Conservation (phyloP, 441 rosid genomes). For the Sinapis alba region DNA sequence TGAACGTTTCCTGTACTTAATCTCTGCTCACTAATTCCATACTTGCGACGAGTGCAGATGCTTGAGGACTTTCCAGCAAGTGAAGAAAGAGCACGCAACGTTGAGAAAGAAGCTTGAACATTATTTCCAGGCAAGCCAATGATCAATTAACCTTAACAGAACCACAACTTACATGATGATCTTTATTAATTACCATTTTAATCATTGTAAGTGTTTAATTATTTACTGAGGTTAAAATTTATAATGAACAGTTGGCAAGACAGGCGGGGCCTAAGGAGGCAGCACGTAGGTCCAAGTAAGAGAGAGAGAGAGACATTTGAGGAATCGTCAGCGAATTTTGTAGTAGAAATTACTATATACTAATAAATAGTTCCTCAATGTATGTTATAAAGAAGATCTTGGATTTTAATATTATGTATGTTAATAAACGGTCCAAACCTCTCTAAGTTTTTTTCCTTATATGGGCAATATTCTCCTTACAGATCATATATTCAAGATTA, state of each 20-base stretch:
- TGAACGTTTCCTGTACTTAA: background rate
- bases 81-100: constrained; percentile 82
- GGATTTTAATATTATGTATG: constrained; percentile 16
- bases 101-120: constrained; percentile 82
- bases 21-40: background rate
- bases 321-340: constrained; percentile 40
- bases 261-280: constrained; percentile 75
- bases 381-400: constrained; percentile 29
- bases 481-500: background rate
- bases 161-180: constrained; percentile 12
- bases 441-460: constrained; percentile 8
- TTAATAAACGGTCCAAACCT: constrained; percentile 37
- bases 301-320: constrained; percentile 7
- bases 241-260: constrained; percentile 61
- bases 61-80: constrained; percentile 75
- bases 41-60: constrained; percentile 50
- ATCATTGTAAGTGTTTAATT: background rate
- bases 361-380: constrained; percentile 33
- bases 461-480: constrained; percentile 7
- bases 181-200: background rate
- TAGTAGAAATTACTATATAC: constrained; percentile 18
- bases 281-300: constrained; percentile 62
- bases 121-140: constrained; percentile 71
- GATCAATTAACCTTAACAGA: background rate
- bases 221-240: background rate